Base-by-base conservation (phyloP, 768 basidiomycete genomes). In the Leccinum broughii region DNA sequence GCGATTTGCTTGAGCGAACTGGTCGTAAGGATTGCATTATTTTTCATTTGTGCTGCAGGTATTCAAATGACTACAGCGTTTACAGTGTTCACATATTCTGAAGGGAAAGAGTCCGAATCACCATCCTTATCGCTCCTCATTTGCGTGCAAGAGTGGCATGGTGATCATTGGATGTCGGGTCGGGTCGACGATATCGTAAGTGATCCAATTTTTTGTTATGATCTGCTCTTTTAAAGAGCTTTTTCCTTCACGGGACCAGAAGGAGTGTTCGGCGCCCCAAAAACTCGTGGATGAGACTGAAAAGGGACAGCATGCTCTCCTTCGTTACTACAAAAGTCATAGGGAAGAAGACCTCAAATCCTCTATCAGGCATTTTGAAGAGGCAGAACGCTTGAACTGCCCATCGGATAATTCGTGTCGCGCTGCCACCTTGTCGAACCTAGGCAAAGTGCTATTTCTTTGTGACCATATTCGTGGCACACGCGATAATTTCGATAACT, bases 391-490 rank as follows among this genome's bases (percentile, higher is more conserved):
- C 26, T 24, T 24, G 22, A 26, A 1, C 6, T 66, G 55, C 30
- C 50, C 37, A n/a, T 6, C 17, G 3, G 39, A 15, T 2, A 24
- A 51, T 11, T 13, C 17, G 6, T 55, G 26, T 56, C 65, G 51
- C 17, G 65, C 62, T 9, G 54, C 51, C 3, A 54, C 55, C 17
- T 34, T 66, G 4, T 58, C 48, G 37, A 66, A 66, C 55, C 59
- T 66, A n/a, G 65, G 65, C 10, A 63, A 57, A 9, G 62, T 48
- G 20, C 22, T 39, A 30, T 59, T 58, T 20, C 46, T 60, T 15
- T 15, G n/a, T 17, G 58, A 48, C 20, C 65, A 56, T 14, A 35
- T 34, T 26, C 4, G 48, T 7, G 58, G 58, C 4, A 56, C 32
- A n/a, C 17, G 2, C 11, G 2, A 3, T n/a, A 6, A 52, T 8